Conservation (phyloP, 169 alveolate genomes). For the Plasmodium sp. region DNA sequence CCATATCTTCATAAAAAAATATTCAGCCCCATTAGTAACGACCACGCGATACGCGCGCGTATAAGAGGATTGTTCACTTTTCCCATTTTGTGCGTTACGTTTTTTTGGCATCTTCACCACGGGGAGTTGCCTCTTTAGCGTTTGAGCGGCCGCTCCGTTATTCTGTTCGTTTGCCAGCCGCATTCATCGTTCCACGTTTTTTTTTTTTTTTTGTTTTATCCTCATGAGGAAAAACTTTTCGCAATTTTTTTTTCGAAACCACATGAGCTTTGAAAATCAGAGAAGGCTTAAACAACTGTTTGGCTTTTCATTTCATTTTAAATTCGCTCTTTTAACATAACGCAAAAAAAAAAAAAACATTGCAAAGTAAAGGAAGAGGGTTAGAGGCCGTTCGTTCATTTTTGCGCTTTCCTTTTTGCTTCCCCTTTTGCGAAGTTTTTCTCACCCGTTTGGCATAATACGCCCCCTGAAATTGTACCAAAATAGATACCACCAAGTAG, state of each 20-base stretch:
- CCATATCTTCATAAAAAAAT: neutral
- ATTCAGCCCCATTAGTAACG: neutral
- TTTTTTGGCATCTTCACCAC: neutral
- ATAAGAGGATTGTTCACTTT: neutral
- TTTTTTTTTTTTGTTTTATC: neutral
- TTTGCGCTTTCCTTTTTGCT: neutral
- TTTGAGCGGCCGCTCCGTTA: neutral
- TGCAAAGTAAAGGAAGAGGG: neutral
- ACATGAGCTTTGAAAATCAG: neutral
- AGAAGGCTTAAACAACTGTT: neutral
- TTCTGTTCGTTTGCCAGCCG: neutral
- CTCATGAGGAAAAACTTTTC: neutral
- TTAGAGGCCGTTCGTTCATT: neutral
- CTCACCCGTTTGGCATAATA: neutral
- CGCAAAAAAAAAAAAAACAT: neutral
- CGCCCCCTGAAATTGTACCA: neutral
- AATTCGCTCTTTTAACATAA: neutral
- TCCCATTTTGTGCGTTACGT: neutral
- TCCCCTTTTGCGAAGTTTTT: neutral
- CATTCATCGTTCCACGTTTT: neutral
- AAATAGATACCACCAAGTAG: neutral
- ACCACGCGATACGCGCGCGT: neutral
- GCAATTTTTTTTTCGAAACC: neutral
- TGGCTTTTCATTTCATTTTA: neutral
- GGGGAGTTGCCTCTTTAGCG: neutral